Conservation (phyloP, 495 filamentous ascomycete genomes). For the Bryoglossum gracile region DNA sequence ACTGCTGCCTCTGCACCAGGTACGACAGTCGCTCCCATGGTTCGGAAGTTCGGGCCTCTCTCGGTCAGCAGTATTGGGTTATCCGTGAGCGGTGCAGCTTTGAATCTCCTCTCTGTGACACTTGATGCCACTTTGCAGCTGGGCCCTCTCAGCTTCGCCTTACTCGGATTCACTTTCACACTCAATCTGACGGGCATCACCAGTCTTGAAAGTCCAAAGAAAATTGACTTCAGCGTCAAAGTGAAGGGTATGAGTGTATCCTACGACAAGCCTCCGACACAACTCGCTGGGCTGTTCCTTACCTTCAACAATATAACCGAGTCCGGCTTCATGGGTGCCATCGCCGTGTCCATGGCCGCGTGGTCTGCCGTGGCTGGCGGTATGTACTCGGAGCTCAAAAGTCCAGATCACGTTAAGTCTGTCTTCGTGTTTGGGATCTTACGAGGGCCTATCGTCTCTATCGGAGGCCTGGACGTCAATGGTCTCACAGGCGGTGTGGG, state of each 20-base stretch:
- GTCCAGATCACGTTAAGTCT: constrained; percentile 25
- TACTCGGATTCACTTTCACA: constrained; percentile 26
- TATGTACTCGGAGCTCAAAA: constrained; percentile 27
- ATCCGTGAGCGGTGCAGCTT: constrained; percentile 25
- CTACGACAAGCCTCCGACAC: constrained; percentile 33
- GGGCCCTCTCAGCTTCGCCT: constrained; percentile 31
- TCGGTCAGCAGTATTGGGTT: constrained; percentile 32
- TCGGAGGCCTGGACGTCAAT: constrained; percentile 37
- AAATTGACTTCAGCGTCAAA: neutral
- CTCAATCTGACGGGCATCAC: constrained; percentile 19
- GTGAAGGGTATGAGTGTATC: constrained; percentile 31
- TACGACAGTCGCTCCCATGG: neutral
- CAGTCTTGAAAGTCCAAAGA: constrained; percentile 1
- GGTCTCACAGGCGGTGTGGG: constrained; percentile 38
- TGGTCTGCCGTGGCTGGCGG: constrained; percentile 35
- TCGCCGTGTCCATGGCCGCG: constrained; percentile 29
- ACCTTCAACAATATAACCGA: constrained; percentile 13
- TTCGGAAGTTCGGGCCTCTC: constrained; percentile 11
- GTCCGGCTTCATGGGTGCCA: constrained; percentile 31
- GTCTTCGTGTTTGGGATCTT: constrained; percentile 36
- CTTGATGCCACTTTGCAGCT: constrained; percentile 33
- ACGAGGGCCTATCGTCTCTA: constrained; percentile 35
- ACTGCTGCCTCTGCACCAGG: too few relatives aligned
- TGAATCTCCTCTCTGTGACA: too few relatives aligned
- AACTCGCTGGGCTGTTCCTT: constrained; percentile 32